Evolutionary conservation across 768 basidiomycete genomes (phyloP), one percentile per base, ranked within the genome.

Genomic region (Lactarius tabidus): DNA sequence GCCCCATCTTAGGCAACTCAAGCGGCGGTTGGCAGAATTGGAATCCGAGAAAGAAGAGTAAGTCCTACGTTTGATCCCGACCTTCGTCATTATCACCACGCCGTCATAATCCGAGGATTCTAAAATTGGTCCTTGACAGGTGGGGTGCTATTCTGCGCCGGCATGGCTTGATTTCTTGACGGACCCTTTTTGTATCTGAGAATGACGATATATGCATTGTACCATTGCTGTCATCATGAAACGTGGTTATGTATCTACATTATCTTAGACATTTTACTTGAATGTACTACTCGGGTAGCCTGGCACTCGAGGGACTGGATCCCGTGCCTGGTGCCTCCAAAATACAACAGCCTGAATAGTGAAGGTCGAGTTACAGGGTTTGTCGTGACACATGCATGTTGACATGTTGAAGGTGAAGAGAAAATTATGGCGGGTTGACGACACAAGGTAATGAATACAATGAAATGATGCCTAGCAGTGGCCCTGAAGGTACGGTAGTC

Each of bases 21-120:
- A 87, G 74, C 83, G 85, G 66, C 85, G 81, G 65, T 71, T 94
- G 59, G 82, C 85, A 48, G 89, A 92, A 74, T 73, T 81, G 38
- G 89, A 93, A 74, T 76, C 86, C 70, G 87, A 93, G 74, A 84
- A 85, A 64, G 89, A 92, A 75, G 89, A 93, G 91, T 95, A 73
- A 70, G 89, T 81, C 36, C 36, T 58, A 45, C 63, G 36, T 54
- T 26, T 26, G 1, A n/a, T 14, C 23, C n/a, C 26, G 23, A 12
- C 2, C 26, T 26, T 55, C 20, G 14, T 54, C 51, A n/a, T 33
- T 7, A 33, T 1, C 52, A 14, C 29, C 39, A 15, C 28, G 20
- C 70, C 70, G 59, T 68, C 51, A 60, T 15, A 33, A 23, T 63
- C 71, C 45, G 48, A 36, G 17, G 45, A 60, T 56, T 45, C 67